These are phyloP conservation scores for Hygrophoropsis aurantiaca DNA, from an alignment of 768 basidiomycete species.

Conservation along the genomic window DNA sequence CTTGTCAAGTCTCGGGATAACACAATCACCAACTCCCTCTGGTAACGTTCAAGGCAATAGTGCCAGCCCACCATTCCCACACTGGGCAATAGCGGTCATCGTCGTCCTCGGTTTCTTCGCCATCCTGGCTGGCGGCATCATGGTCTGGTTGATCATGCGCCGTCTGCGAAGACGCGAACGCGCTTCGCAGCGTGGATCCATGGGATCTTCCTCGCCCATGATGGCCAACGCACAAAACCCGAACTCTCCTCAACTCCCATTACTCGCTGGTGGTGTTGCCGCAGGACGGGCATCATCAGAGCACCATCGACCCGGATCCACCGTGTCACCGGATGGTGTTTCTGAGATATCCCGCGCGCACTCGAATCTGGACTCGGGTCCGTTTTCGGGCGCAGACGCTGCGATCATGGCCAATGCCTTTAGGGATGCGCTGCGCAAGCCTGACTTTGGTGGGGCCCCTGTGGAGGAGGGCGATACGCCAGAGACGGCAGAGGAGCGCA, in stretches of 20 bases:
- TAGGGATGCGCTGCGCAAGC: conserved; percentile 83
- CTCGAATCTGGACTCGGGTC: conserved; percentile 62
- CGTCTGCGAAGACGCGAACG: conserved; percentile 54
- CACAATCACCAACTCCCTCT: conserved; percentile 12
- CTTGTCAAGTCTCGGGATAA: too few relatives aligned
- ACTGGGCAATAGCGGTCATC: conserved; percentile 92
- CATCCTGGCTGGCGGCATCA: conserved; percentile 64
- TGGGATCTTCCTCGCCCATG: conserved; percentile 83
- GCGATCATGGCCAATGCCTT: conserved; percentile 94
- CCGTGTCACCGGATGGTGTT: conserved; percentile 67
- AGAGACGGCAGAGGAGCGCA: conserved; percentile 33
- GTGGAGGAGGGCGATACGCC: conserved; percentile 73
- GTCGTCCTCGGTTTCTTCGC: conserved; percentile 85
- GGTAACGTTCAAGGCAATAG: conserved; percentile 47
- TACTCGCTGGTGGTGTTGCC: conserved; percentile 39
- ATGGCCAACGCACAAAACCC: conserved; percentile 58
- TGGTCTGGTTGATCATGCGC: conserved; percentile 73
- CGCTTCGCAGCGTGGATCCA: conserved; percentile 65
- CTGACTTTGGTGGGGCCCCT: conserved; percentile 73
- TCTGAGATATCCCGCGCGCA: conserved; percentile 67
- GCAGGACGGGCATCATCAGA: conserved; percentile 30
- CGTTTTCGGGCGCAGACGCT: conserved; percentile 82
- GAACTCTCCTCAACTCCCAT: conserved; percentile 46
- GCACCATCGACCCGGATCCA: conserved; percentile 33
- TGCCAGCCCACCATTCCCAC: conserved; percentile 56